Conservation (phyloP, 2,329 filamentous ascomycete genomes). For the Sordariomycetes sp. region DNA sequence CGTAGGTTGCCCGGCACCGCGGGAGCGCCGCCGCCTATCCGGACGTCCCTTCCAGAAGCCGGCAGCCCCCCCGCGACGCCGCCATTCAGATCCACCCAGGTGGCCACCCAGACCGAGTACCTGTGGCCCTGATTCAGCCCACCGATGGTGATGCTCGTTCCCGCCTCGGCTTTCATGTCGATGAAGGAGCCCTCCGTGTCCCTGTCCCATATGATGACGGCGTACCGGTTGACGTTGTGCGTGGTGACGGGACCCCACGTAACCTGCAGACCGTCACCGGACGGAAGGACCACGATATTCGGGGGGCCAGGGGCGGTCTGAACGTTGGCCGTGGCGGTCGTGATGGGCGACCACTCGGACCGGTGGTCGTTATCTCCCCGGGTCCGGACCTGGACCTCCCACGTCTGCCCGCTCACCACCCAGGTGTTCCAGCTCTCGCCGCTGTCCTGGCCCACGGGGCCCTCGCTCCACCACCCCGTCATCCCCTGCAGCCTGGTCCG, state of each 20-base stretch:
- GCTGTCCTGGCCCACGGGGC: background rate
- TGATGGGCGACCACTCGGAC: slow-evolving; percentile 6
- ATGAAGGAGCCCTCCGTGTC: background rate
- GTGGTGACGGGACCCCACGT: background rate
- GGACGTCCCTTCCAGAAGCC: background rate
- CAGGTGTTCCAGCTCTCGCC: slow-evolving; percentile 1
- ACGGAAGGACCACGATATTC: background rate
- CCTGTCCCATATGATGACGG: background rate
- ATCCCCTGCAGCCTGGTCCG: background rate
- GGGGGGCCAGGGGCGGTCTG: background rate
- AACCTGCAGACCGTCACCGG: background rate
- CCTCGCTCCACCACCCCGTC: slow-evolving; percentile 2
- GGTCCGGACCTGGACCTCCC: slow-evolving; percentile 7
- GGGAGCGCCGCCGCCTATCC: background rate
- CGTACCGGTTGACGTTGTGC: background rate
- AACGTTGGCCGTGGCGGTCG: background rate
- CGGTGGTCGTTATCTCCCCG: slow-evolving; percentile 2
- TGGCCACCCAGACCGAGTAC: background rate
- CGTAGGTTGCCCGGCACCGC: background rate
- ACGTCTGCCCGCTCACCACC: slow-evolving; percentile 4
- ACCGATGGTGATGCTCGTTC: background rate
- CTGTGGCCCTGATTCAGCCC: background rate
- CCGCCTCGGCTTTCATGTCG: background rate
- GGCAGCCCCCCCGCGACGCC: background rate
- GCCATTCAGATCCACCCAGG: background rate